Conservation (phyloP, 1,139 yeast species). For the Zygoascus meyerae region DNA sequence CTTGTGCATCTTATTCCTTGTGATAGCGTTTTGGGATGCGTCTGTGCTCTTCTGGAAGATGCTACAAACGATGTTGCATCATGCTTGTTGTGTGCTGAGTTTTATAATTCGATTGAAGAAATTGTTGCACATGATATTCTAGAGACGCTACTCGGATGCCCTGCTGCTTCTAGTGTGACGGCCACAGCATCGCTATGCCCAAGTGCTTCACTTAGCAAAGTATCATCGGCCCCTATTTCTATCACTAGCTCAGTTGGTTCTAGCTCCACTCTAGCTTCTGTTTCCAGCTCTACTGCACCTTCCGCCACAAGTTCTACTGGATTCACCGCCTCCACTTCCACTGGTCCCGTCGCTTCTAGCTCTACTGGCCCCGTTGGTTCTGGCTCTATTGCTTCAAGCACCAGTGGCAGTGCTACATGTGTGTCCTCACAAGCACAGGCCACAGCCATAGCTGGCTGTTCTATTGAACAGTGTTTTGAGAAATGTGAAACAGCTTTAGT, state of each 20-base stretch:
- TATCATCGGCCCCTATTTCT: not conserved
- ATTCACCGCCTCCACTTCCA: not conserved
- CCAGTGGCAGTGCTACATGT: not conserved
- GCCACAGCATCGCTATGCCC: not conserved
- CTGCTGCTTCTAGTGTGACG: not conserved
- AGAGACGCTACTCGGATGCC: conserved; percentile 4
- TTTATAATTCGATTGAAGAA: not conserved
- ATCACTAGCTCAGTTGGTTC: not conserved
- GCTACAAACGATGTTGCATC: conserved; percentile 5
- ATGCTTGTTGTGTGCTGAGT: conserved; percentile 5
- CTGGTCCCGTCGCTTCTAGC: not conserved
- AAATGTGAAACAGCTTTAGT: conserved; percentile 1
- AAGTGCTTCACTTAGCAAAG: not conserved
- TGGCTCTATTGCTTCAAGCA: not conserved
- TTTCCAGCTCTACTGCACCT: not conserved
- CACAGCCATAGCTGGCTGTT: not conserved
- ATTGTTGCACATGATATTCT: not conserved
- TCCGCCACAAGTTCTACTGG: not conserved
- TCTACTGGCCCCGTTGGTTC: conserved; percentile 1
- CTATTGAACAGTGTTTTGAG: not conserved
- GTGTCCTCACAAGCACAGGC: not conserved
- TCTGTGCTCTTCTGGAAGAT: conserved; percentile 6
- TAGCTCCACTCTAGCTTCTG: not conserved
- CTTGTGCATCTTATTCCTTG: not conserved
- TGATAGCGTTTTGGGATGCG: not conserved